A percentile compares a stretch with the other conserved stretches of the same genome.
Conservation (phyloP, 2,329 filamentous ascomycete genomes). For the Sordariomycetes sp. region DNA sequence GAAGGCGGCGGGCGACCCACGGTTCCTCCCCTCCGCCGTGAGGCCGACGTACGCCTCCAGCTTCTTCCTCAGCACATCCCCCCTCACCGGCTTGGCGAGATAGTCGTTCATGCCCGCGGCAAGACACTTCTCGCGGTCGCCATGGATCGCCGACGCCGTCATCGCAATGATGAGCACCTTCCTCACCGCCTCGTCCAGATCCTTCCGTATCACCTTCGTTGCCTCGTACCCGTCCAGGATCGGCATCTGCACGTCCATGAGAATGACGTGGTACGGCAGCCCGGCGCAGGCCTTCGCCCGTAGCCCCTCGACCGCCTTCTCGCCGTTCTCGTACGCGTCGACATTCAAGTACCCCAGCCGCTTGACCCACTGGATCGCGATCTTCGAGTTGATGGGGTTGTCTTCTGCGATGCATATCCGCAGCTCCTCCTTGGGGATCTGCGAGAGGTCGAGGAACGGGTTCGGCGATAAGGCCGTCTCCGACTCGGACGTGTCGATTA, state of each 20-base stretch:
- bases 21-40: not conserved
- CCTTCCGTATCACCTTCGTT: constrained; percentile 70
- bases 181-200: constrained; percentile 64
- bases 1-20: not conserved
- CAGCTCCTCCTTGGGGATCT: constrained; percentile 65
- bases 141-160: constrained; percentile 91
- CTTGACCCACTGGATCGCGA: constrained; percentile 82
- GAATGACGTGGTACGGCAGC: constrained; percentile 74
- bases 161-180: constrained; percentile 91
- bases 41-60: constrained; percentile 47
- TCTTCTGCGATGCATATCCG: constrained; percentile 92
- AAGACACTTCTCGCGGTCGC: constrained; percentile 90
- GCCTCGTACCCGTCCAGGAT: constrained; percentile 88
- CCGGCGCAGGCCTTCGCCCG: constrained; percentile 60
- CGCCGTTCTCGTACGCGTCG: constrained; percentile 81
- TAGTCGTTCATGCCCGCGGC: constrained; percentile 98
- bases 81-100: constrained; percentile 87
- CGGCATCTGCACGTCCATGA: constrained; percentile 98
- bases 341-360: constrained; percentile 73
- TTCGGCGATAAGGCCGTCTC: constrained; percentile 28
- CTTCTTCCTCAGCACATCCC: constrained; percentile 76
- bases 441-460: constrained; percentile 55
- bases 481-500: constrained; percentile 14
- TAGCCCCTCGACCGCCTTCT: constrained; percentile 80
- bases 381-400: constrained; percentile 89